Percentiles rank a stretch among this genome's conserved stretches.
These are phyloP conservation scores for Dissophora globulifera DNA, from an alignment of 192 early-diverging fungal genomes.

Conservation along the genomic window DNA sequence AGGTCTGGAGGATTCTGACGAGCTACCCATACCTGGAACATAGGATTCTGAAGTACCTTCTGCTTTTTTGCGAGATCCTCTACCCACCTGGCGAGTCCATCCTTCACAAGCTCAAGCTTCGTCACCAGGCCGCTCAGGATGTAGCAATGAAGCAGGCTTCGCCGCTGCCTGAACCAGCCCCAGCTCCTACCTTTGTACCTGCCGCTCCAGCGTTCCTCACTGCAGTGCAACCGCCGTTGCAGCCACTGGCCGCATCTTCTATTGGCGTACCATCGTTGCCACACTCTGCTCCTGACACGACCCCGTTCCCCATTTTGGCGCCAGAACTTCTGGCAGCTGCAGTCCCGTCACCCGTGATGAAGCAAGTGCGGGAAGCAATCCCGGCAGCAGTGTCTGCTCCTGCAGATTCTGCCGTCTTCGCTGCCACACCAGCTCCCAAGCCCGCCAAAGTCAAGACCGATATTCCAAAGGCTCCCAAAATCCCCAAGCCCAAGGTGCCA, in stretches of 20 bases:
- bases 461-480: constrained; percentile 24
- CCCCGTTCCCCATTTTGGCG: constrained; percentile 30
- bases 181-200: not conserved
- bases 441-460: constrained; percentile 36
- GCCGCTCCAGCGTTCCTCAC: not conserved
- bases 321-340: constrained; percentile 25
- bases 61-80: constrained; percentile 72
- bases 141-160: constrained; percentile 20
- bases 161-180: not conserved
- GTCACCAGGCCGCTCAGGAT: constrained; percentile 48
- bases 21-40: constrained; percentile 59
- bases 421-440: constrained; percentile 33
- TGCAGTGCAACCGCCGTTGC: not conserved
- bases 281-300: not conserved
- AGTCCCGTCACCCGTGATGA: constrained; percentile 40
- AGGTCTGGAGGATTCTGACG: constrained; percentile 46
- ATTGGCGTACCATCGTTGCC: not conserved
- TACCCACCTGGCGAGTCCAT: constrained; percentile 68
- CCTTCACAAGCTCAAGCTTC: constrained; percentile 65
- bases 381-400: constrained; percentile 23
- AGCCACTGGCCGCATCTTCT: not conserved
- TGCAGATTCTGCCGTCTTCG: constrained; percentile 34
- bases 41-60: constrained; percentile 63
- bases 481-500: constrained; percentile 26
- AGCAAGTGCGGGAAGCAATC: constrained; percentile 36